Base-by-base conservation (phyloP, 2,329 filamentous ascomycete genomes). In the Metarhizium album region DNA sequence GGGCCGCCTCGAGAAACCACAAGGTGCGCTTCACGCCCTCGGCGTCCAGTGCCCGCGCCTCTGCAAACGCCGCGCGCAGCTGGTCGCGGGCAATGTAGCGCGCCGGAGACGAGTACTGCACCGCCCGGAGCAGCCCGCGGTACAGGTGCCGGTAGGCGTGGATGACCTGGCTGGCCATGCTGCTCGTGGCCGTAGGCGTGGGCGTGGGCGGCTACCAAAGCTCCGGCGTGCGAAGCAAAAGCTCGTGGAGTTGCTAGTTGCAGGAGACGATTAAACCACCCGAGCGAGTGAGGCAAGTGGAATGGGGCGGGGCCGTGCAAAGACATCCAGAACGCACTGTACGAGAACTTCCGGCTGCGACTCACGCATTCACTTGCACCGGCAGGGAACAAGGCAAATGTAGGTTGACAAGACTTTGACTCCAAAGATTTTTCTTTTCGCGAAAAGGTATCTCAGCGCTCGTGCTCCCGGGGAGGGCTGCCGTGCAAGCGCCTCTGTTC, bases 131-230 rank as follows among this genome's bases (percentile, higher is more conserved):
- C 18, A 79, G 70, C 6, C 74, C 74, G 48, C 83, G 80, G 62
- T 86, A 84, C 33, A 93, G 73, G 52, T 78, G 72, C 54, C 87
- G 79, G 67, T 91, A 93, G 45, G 84, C 80, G 57, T 77, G 74
- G 38, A 83, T 61, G 48, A 87, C 61, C 29, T 81, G 68, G 8
- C 64, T 60, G 31, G 55, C 48, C 59, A 62, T 64, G 37, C 27
- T 46, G n/a, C 11, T 29, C 27, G 27, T 29, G 27, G 27, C 11
- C 3, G 27, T n/a, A n/a, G n/a, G n/a, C n/a, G n/a, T n/a, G n/a
- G n/a, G n/a, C n/a, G n/a, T n/a, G n/a, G n/a, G n/a, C n/a, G n/a
- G n/a, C n/a, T n/a, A n/a, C n/a, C n/a, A n/a, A n/a, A n/a, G n/a
- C n/a, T n/a, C n/a, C n/a, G n/a, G n/a, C n/a, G n/a, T n/a, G n/a